A percentile compares a stretch with the other conserved stretches of the same genome.
Evolutionary conservation across 2,329 filamentous ascomycete genomes (phyloP).

Genomic region (Penicillium crustosum): DNA sequence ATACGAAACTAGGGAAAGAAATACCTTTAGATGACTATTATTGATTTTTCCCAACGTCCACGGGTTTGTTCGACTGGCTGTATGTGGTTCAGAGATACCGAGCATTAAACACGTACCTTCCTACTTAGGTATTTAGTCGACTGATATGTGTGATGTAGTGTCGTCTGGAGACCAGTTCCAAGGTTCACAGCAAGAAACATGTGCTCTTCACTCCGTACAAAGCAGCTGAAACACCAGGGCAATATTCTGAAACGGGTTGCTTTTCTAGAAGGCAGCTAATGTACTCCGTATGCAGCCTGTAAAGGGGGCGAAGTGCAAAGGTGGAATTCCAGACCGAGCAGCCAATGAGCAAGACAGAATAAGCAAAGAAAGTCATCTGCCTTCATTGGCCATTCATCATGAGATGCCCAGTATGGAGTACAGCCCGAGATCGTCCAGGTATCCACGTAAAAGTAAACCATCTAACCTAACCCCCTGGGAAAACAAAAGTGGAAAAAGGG

Average conservation of each 20-base stretch:
- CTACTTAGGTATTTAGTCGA: neutral
- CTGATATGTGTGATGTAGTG: neutral
- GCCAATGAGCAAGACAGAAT: neutral
- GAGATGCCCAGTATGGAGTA: neutral
- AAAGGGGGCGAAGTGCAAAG: neutral
- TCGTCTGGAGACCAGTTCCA: neutral
- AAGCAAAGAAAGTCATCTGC: neutral
- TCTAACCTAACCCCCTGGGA: neutral
- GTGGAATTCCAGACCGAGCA: neutral
- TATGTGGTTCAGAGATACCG: neutral
- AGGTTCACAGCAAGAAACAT: neutral
- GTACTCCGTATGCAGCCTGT: neutral
- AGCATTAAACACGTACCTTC: neutral
- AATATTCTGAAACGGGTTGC: neutral
- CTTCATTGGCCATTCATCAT: neutral
- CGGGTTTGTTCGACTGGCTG: neutral
- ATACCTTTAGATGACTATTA: neutral
- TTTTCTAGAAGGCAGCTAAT: slow-evolving; percentile 1
- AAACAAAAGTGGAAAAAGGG: neutral
- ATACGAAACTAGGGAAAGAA: neutral
- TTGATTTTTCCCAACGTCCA: neutral
- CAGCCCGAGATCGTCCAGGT: neutral
- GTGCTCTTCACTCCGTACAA: too few species aligned
- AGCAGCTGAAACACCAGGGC: neutral
- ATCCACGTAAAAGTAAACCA: neutral